Evolutionary conservation across 2,329 filamentous ascomycete species (phyloP).

Genomic region (Aureobasidium sp.): DNA sequence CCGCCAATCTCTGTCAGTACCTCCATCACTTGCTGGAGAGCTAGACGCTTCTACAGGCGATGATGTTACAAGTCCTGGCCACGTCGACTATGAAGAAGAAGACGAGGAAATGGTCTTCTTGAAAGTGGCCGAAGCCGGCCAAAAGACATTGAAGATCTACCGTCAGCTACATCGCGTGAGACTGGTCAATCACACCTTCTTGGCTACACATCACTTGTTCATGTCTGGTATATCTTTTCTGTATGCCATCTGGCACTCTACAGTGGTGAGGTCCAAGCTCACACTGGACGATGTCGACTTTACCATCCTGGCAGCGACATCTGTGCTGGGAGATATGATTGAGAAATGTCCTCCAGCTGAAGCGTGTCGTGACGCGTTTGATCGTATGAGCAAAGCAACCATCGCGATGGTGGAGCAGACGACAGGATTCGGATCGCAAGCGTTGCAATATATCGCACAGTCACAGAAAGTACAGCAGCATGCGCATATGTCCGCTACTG

Average conservation of each 20-base stretch:
- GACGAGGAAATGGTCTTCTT: slow-evolving; percentile 89
- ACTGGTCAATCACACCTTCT: slow-evolving; percentile 90
- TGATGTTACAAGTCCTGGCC: slow-evolving; percentile 47
- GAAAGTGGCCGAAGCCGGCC: slow-evolving; percentile 90
- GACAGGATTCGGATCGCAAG: slow-evolving; percentile 59
- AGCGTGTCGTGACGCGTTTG: slow-evolving; percentile 88
- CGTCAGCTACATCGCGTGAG: slow-evolving; percentile 79
- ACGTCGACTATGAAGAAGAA: slow-evolving; percentile 51
- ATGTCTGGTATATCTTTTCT: slow-evolving; percentile 94
- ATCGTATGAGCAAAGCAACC: slow-evolving; percentile 89
- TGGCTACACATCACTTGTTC: slow-evolving; percentile 93
- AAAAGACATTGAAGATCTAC: slow-evolving; percentile 85
- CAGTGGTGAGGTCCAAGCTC: slow-evolving; percentile 74
- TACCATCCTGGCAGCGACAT: slow-evolving; percentile 85
- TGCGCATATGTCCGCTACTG: neutral
- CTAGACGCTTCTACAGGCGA: slow-evolving; percentile 46
- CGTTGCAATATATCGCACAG: slow-evolving; percentile 1
- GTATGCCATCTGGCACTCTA: slow-evolving; percentile 95
- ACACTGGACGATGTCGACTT: slow-evolving; percentile 97
- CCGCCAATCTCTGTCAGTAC: slow-evolving; percentile 75
- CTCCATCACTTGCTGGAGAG: slow-evolving; percentile 74
- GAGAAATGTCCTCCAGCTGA: slow-evolving; percentile 93
- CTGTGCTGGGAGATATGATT: slow-evolving; percentile 82
- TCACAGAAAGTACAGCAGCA: slow-evolving; percentile 6
- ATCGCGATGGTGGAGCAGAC: slow-evolving; percentile 90